Evolutionary conservation across 2,329 filamentous ascomycete species (phyloP).

Genomic region (Metarhizium robertsii): DNA sequence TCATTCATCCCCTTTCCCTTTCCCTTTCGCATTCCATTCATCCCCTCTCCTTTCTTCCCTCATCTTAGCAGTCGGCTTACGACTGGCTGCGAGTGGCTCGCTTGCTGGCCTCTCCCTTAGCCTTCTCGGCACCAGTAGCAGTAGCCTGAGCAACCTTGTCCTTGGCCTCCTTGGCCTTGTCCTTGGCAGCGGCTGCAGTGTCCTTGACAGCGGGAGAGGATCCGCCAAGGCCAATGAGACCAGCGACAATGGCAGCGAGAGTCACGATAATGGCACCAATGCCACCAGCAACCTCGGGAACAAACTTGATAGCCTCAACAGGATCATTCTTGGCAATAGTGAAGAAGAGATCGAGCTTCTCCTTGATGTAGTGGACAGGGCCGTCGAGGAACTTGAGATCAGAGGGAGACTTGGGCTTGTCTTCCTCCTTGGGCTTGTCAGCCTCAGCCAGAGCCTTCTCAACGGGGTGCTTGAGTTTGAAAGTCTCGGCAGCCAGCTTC

Average conservation of each 20-base stretch:
- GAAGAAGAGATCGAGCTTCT: constrained; percentile 90
- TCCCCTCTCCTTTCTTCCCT: not conserved
- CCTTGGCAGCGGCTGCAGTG: constrained; percentile 53
- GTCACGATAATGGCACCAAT: constrained; percentile 62
- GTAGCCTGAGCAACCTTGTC: constrained; percentile 53
- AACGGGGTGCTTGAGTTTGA: constrained; percentile 74
- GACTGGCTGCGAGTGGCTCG: constrained; percentile 48
- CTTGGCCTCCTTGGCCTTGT: constrained; percentile 64
- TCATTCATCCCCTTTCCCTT: not conserved
- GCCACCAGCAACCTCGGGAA: constrained; percentile 83
- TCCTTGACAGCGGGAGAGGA: constrained; percentile 67
- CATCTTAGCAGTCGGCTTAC: constrained; percentile 18
- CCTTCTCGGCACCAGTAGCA: constrained; percentile 57
- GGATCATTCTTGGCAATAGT: constrained; percentile 75
- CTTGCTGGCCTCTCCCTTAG: constrained; percentile 64
- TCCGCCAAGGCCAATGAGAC: constrained; percentile 54
- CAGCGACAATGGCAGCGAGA: constrained; percentile 60
- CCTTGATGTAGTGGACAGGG: constrained; percentile 76
- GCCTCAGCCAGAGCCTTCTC: constrained; percentile 76
- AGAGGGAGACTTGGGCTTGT: constrained; percentile 58
- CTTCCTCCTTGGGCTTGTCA: constrained; percentile 62
- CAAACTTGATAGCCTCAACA: constrained; percentile 73
- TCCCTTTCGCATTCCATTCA: not conserved
- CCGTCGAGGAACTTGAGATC: constrained; percentile 87
- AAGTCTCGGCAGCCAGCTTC: constrained; percentile 82